Base-by-base conservation (phyloP, 352 stramenopile species). In the Globisporangium heterothallicum region DNA sequence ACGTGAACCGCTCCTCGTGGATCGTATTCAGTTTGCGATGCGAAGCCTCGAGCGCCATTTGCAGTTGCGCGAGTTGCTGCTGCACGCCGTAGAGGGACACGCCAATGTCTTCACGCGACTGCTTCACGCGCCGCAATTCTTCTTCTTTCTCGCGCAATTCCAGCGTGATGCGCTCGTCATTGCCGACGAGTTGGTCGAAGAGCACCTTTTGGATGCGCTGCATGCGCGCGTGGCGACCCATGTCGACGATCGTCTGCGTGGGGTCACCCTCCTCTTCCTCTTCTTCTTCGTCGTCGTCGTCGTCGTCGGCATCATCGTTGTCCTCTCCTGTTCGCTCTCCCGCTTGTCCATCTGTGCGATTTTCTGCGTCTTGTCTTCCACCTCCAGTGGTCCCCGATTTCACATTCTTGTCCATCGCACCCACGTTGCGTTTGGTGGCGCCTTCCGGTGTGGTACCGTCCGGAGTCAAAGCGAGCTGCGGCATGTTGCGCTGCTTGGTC, bases 21-120 rank as follows among this genome's bases (percentile, higher is more conserved):
- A 78, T 63, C 7, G 43, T 58, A 27, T 75, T 81, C 36, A 92
- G 73, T 42, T 86, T 86, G 22, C 77, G 73, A 38, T 96, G 84
- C 5, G 78, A 81, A n/a, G 61, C 59, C 45, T 97, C 88, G 2
- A 98, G 74, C 40, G 74, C 70, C 34, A 96, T 74, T 52, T 98
- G 94, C 9, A 98, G 70, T 51, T 89, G 74, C 16, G 92, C 90
- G 5, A 98, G 79, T 58, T 98, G 94, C 58, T 98, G 92, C 59
- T 98, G 94, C 49, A 98, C 75, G 16, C 88, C 86, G 56, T 98
- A 97, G 24, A 98, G 68, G 48, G 93, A 70, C 40, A 98, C 91
- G 53, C 92, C 93, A 5, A 95, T 68, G 55, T 94, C 76, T 63
- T 98, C 93, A 18, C 93, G 83, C 34, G 70, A 58, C 42, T 75